phyloP scores from a whole-genome alignment of 2,329 filamentous ascomycete species.

The Xylariaceae sp. region DNA sequence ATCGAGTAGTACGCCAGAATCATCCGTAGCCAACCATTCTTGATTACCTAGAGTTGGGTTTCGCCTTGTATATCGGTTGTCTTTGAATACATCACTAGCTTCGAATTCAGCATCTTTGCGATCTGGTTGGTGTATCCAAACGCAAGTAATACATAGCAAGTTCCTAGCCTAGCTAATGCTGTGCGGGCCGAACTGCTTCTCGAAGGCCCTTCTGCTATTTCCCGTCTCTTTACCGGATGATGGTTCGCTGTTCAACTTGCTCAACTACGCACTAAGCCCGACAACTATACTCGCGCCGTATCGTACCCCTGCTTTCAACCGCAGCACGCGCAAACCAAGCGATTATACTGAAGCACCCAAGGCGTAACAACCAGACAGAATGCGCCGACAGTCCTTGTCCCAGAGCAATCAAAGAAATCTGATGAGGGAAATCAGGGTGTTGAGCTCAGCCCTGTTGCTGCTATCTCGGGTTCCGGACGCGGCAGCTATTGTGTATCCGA shows the following conservation, averaged over 20 bases:
- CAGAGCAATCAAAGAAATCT: neutral
- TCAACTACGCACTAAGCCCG: slow-evolving; percentile 4
- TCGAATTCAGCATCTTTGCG: neutral
- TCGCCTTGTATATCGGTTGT: neutral
- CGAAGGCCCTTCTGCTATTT: neutral
- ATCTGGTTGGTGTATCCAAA: too few species aligned
- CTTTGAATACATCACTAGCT: neutral
- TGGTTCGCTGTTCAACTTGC: slow-evolving; percentile 14
- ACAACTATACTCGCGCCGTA: slow-evolving; percentile 3
- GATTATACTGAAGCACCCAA: neutral
- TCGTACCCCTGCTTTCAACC: neutral
- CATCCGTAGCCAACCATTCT: neutral
- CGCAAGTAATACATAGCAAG: neutral
- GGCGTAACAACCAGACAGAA: slow-evolving; percentile 22
- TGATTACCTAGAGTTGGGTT: neutral
- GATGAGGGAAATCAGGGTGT: slow-evolving; percentile 3
- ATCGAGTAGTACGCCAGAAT: neutral
- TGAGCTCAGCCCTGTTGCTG: slow-evolving; percentile 29
- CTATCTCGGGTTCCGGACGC: slow-evolving; percentile 25
- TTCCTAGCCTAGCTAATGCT: neutral
- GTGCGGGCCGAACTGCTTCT: neutral
- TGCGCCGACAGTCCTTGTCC: slow-evolving; percentile 16
- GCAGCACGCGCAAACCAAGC: neutral
- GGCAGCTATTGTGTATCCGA: slow-evolving; percentile 39
- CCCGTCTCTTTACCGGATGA: slow-evolving; percentile 14